Evolutionary conservation across 208 protist genomes (phyloP), one percentile per base, ranked within the genome.

Genomic region (Acanthamoeba sp.): DNA sequence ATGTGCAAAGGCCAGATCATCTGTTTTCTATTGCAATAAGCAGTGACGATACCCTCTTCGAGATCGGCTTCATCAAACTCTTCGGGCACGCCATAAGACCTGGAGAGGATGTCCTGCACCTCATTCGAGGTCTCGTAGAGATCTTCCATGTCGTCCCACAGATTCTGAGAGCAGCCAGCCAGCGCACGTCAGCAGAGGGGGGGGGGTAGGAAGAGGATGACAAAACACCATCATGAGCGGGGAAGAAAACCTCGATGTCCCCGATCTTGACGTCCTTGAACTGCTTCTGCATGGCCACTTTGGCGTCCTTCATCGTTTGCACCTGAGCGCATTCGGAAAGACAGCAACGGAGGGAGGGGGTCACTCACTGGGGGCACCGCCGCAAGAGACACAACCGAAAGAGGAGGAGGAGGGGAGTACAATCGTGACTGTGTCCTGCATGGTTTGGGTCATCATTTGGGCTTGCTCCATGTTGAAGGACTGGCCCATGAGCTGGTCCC

Each of bases 401-500:
- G n/a, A n/a, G n/a, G n/a, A n/a, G n/a, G n/a, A n/a, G 6, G 27
- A 62, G 22, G 12, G 6, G 36, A 18, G 55, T 55, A 95, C 94
- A 38, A 89, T 96, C 12, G 91, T 94, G 66, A 96, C 94, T 1
- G 94, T 97, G 80, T 97, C 96, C 57, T 95, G 93, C 59, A 97
- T 92, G 12, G 38, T 91, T 69, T 97, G 85, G 20, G 95, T 96
- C 18, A 94, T 94, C 64, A 97, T 96, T 20, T 95, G 82, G 14
- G 91, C 93, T 95, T 97, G 96, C 24, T 97, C 96, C 95, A 97
- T 96, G 91, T 97, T 97, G 89, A 97, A 97, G 32, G 95, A 95
- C 94, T 97, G 95, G 48, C 82, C 80, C 82, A 89, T 48, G 18
- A 97, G 40, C 82, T 96, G 95, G 42, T 97, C 95, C n/a, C 94